Percentiles rank a stretch among this genome's conserved stretches.
phyloP scores from a whole-genome alignment of 768 basidiomycete species.

The Lyophyllum shimeji region DNA sequence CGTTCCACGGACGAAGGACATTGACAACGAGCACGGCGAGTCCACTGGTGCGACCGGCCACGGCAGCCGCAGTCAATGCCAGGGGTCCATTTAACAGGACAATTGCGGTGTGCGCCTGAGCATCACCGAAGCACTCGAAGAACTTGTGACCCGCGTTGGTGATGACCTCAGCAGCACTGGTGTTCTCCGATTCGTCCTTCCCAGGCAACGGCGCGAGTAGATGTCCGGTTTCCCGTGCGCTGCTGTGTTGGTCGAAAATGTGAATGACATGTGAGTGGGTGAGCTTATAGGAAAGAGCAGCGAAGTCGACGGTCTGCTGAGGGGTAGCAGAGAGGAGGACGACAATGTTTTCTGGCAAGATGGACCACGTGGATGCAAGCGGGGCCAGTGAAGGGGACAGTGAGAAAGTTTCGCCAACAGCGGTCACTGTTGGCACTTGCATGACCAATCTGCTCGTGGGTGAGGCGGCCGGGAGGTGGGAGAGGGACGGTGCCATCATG shows the following conservation, averaged over 20 bases:
- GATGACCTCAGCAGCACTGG: slow-evolving; percentile 49
- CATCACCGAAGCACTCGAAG: slow-evolving; percentile 76
- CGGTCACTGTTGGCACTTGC: slow-evolving; percentile 77
- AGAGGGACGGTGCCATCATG: slow-evolving; percentile 77
- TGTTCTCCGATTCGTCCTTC: slow-evolving; percentile 24
- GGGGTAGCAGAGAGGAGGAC: slow-evolving; percentile 84
- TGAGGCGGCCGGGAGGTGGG: slow-evolving; percentile 65
- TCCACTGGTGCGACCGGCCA: slow-evolving; percentile 42
- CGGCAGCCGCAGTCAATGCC: slow-evolving; percentile 59
- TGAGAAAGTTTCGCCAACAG: slow-evolving; percentile 62
- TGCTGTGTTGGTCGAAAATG: slow-evolving; percentile 85
- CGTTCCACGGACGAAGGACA: slow-evolving; percentile 83
- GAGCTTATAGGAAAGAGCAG: slow-evolving; percentile 72
- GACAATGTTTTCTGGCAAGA: slow-evolving; percentile 65
- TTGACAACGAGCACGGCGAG: slow-evolving; percentile 72
- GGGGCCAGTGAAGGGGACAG: slow-evolving; percentile 78
- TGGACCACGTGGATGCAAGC: slow-evolving; percentile 55
- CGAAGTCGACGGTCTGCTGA: slow-evolving; percentile 78
- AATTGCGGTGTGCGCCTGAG: slow-evolving; percentile 60
- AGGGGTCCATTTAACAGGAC: slow-evolving; percentile 77
- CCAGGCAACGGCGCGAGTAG: slow-evolving; percentile 38
- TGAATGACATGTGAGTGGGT: slow-evolving; percentile 75
- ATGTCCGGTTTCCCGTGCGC: slow-evolving; percentile 74
- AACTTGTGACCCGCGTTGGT: slow-evolving; percentile 61
- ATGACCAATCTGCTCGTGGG: slow-evolving; percentile 70